Conservation (phyloP, 805 yeast species). For the Wickerhamiella azymoides region DNA sequence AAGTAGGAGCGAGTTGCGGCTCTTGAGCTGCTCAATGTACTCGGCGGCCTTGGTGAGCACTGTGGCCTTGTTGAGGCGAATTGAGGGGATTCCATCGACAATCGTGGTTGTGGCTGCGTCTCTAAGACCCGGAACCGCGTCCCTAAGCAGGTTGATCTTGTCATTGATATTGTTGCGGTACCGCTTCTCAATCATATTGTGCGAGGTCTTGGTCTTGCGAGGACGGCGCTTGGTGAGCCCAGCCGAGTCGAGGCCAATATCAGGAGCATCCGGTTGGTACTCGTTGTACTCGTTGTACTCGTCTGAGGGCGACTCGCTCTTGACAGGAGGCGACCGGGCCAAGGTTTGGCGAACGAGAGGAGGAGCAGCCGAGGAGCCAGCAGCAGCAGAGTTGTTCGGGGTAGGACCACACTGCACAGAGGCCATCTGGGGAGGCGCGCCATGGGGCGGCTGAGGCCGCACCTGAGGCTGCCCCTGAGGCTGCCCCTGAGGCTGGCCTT, state of each 20-base stretch:
- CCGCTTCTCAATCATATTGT: slow-evolving; percentile 58
- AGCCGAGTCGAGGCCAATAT: background rate
- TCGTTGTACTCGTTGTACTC: background rate
- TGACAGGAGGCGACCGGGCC: slow-evolving; percentile 5
- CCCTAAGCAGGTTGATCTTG: slow-evolving; percentile 48
- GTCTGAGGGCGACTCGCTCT: background rate
- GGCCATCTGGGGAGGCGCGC: too few species aligned
- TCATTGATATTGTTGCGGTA: slow-evolving; percentile 59
- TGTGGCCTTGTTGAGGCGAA: slow-evolving; percentile 64
- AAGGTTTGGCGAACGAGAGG: too few species aligned
- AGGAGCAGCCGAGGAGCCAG: too few species aligned
- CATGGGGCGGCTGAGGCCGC: background rate
- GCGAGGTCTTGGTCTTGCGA: slow-evolving; percentile 42
- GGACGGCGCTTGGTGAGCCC: slow-evolving; percentile 6
- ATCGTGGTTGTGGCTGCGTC: slow-evolving; percentile 37
- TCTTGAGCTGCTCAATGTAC: slow-evolving; percentile 59
- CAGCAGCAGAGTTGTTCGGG: too few species aligned
- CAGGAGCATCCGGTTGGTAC: slow-evolving; percentile 1
- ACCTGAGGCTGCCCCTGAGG: background rate
- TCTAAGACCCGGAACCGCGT: slow-evolving; percentile 65
- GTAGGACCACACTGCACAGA: background rate
- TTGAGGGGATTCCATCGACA: slow-evolving; percentile 65
- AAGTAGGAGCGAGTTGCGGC: slow-evolving; percentile 37
- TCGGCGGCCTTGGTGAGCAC: slow-evolving; percentile 68
- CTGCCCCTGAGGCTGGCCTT: too few species aligned